A percentile compares a stretch with the other conserved stretches of the same genome.
Conservation (phyloP, 2,329 filamentous ascomycete genomes). For the Alternaria arbusti region DNA sequence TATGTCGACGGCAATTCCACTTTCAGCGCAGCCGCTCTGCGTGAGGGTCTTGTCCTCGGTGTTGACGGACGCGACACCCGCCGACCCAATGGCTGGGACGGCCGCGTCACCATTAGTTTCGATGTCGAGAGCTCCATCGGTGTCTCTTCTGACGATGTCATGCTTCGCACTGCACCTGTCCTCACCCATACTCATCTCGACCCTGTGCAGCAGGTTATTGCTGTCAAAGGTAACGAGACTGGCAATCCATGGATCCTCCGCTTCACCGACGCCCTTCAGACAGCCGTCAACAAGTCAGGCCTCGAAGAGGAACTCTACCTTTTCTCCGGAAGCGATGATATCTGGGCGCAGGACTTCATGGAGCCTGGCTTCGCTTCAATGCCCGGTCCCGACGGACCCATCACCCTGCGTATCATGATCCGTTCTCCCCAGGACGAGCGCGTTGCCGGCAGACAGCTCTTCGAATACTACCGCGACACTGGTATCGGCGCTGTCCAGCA, state of each 20-base stretch:
- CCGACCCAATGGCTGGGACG: constrained; percentile 16
- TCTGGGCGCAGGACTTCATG: constrained; percentile 52
- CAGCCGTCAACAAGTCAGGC: constrained; percentile 11
- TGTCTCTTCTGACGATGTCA: constrained; percentile 33
- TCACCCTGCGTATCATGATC: constrained; percentile 45
- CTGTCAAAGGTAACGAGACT: constrained; percentile 15
- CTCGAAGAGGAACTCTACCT: constrained; percentile 19
- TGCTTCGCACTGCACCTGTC: constrained; percentile 34
- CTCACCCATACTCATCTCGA: constrained; percentile 48
- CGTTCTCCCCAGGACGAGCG: constrained; percentile 30
- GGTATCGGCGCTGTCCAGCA: constrained; percentile 45
- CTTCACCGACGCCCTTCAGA: constrained; percentile 28
- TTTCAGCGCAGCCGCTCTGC: constrained; percentile 39
- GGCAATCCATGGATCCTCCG: not conserved
- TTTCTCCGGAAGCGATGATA: constrained; percentile 35
- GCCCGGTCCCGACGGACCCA: constrained; percentile 45
- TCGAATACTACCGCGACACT: constrained; percentile 38
- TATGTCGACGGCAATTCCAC: constrained; percentile 11
- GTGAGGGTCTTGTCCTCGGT: constrained; percentile 43
- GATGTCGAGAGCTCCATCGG: constrained; percentile 29
- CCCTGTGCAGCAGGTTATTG: constrained; percentile 33
- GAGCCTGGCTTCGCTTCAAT: constrained; percentile 51
- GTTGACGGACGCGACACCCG: constrained; percentile 46
- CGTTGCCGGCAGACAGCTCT: constrained; percentile 40
- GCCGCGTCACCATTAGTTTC: constrained; percentile 27